Conservation (phyloP, 805 yeast species). For the Candida vaughaniae region DNA sequence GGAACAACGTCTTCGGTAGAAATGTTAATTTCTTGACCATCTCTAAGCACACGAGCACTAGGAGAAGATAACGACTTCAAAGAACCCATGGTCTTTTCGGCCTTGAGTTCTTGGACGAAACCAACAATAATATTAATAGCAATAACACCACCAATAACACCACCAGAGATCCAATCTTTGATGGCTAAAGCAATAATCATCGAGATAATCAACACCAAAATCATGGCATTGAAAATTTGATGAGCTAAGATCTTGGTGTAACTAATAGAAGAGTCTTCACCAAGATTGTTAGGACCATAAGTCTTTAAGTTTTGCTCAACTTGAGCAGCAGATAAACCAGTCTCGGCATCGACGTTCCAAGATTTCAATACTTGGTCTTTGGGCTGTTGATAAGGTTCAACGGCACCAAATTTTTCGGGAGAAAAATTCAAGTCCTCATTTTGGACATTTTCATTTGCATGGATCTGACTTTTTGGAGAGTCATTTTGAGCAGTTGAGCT, state of each 20-base stretch:
- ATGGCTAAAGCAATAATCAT: slow-evolving; percentile 72
- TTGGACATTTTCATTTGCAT: slow-evolving; percentile 8
- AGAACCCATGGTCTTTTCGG: slow-evolving; percentile 79
- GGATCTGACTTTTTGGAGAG: slow-evolving; percentile 3
- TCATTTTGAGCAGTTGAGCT: slow-evolving; percentile 5
- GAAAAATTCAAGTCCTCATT: neutral
- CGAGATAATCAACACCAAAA: slow-evolving; percentile 65
- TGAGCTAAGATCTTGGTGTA: slow-evolving; percentile 55
- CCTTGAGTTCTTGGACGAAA: slow-evolving; percentile 66
- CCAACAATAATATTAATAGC: slow-evolving; percentile 65
- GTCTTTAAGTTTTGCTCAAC: slow-evolving; percentile 13
- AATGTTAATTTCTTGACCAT: slow-evolving; percentile 55
- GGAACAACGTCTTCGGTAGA: slow-evolving; percentile 68
- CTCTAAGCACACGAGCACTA: slow-evolving; percentile 63
- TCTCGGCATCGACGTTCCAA: slow-evolving; percentile 13
- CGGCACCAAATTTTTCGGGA: neutral
- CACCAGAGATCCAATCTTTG: slow-evolving; percentile 79
- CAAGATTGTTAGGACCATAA: slow-evolving; percentile 64
- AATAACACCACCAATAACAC: slow-evolving; percentile 72
- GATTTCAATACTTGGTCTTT: slow-evolving; percentile 17
- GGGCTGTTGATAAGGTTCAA: slow-evolving; percentile 18
- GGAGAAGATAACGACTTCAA: slow-evolving; percentile 67
- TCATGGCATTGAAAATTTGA: slow-evolving; percentile 78
- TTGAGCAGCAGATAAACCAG: slow-evolving; percentile 21
- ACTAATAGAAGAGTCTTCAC: slow-evolving; percentile 57